These are phyloP conservation scores for Corynespora cassiicola DNA, from an alignment of 2,329 filamentous ascomycete genomes.

Conservation along the genomic window DNA sequence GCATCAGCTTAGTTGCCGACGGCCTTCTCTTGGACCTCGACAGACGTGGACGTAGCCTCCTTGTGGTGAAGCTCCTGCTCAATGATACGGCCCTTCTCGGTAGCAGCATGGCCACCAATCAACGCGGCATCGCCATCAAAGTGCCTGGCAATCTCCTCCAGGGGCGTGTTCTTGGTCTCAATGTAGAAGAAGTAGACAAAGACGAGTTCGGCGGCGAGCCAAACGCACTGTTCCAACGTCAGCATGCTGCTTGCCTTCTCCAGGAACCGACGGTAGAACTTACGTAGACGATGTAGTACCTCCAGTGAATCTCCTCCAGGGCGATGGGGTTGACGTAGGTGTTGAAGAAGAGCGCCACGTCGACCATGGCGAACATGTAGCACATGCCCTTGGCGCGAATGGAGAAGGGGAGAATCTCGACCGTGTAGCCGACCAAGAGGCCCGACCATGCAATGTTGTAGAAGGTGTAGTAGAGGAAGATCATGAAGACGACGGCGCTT, in stretches of 20 bases:
- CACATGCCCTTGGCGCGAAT: conserved; percentile 55
- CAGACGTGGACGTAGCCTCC: too few relatives aligned
- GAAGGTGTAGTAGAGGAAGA: conserved; percentile 21
- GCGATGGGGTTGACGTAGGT: conserved; percentile 53
- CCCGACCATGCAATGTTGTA: conserved; percentile 27
- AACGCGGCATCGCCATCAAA: conserved; percentile 46
- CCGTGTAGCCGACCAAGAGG: conserved; percentile 52
- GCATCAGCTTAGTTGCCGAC: too few relatives aligned
- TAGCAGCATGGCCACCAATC: conserved; percentile 42
- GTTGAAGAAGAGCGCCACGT: conserved; percentile 54
- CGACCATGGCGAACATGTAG: conserved; percentile 54
- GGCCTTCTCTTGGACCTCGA: too few relatives aligned
- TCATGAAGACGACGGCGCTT: conserved; percentile 35
- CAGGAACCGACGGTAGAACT: conserved; percentile 30
- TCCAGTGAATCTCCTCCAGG: conserved; percentile 48
- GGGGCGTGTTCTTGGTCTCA: conserved; percentile 29
- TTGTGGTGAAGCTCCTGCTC: conserved; percentile 25
- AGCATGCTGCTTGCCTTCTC: conserved; percentile 19
- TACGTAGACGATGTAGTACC: conserved; percentile 53
- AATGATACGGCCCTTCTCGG: conserved; percentile 37
- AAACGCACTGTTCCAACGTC: conserved; percentile 24
- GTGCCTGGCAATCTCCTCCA: conserved; percentile 31
- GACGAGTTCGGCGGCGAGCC: conserved; percentile 38
- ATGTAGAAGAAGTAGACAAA: conserved; percentile 38
- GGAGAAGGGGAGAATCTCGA: conserved; percentile 55